Conservation (phyloP, 495 filamentous ascomycete species). For the Stereocaulon alpinum region DNA sequence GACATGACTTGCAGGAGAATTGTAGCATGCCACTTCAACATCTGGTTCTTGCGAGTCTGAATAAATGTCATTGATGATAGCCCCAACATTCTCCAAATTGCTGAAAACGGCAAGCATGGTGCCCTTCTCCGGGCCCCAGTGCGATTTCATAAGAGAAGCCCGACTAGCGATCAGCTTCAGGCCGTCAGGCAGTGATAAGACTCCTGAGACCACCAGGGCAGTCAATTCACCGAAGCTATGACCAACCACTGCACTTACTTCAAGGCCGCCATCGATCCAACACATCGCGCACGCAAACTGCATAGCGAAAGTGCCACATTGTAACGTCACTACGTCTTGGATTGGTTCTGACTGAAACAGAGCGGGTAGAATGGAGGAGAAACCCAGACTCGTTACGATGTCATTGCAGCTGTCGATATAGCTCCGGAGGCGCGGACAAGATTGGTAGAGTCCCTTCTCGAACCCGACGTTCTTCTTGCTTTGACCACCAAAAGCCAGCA, state of each 20-base stretch:
- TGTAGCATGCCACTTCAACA: conserved; percentile 37
- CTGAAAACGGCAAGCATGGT: too few species aligned
- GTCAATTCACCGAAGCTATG: conserved; percentile 44
- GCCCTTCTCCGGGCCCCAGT: conserved; percentile 40
- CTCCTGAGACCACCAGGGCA: conserved; percentile 32
- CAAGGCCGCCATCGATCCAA: conserved; percentile 39
- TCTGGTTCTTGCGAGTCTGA: too few species aligned
- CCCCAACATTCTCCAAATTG: too few species aligned
- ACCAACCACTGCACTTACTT: conserved; percentile 34
- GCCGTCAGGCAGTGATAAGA: conserved; percentile 28
- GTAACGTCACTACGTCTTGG: conserved; percentile 33
- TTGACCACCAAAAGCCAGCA: conserved; percentile 32
- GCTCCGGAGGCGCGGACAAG: conserved; percentile 23
- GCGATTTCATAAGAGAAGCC: conserved; percentile 33
- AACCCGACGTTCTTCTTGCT: conserved; percentile 19
- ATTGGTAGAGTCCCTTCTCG: conserved; percentile 24
- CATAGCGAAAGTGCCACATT: conserved; percentile 35
- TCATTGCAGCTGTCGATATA: conserved; percentile 26
- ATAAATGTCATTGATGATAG: too few species aligned
- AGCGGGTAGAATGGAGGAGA: conserved; percentile 30
- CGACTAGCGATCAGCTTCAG: conserved; percentile 35
- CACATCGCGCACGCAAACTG: conserved; percentile 39
- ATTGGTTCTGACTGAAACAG: conserved; percentile 37
- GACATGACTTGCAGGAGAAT: conserved; percentile 28
- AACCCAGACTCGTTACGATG: background rate